Conservation (phyloP, 805 yeast genomes). For the Candida wancherniae region DNA sequence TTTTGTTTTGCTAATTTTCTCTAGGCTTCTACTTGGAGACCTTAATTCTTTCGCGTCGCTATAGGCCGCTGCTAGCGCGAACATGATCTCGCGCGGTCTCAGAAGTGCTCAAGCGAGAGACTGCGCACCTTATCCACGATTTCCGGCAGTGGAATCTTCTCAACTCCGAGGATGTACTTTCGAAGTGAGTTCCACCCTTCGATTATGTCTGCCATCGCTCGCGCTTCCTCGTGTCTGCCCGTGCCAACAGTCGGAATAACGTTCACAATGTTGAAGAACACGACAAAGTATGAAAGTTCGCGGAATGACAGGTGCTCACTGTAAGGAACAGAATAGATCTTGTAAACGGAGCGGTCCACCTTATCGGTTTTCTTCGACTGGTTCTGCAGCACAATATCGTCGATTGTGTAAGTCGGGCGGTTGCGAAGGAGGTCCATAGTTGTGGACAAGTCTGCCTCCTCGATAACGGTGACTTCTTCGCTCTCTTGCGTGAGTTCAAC, state of each 20-base stretch:
- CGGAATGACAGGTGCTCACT: constrained; percentile 90
- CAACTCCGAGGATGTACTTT: neutral
- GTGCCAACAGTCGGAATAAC: constrained; percentile 79
- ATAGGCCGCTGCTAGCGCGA: too few species aligned
- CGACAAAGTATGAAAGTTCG: constrained; percentile 67
- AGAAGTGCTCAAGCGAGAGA: constrained; percentile 18
- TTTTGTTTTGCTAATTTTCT: neutral
- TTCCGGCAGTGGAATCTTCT: constrained; percentile 1
- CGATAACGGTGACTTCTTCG: constrained; percentile 7
- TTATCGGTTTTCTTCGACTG: constrained; percentile 13
- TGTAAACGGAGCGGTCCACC: constrained; percentile 25
- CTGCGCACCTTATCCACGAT: constrained; percentile 6
- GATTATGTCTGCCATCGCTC: constrained; percentile 31
- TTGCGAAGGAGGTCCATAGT: constrained; percentile 15
- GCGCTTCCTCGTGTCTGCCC: constrained; percentile 20
- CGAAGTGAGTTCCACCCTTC: constrained; percentile 24
- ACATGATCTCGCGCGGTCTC: neutral
- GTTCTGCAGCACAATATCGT: constrained; percentile 29
- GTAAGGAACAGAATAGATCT: constrained; percentile 71
- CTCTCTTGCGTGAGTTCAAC: neutral
- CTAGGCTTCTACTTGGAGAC: too few species aligned
- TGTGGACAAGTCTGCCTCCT: constrained; percentile 4
- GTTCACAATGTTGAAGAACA: constrained; percentile 42
- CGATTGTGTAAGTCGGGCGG: constrained; percentile 20
- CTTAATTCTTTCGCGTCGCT: too few species aligned